Conservation (phyloP, 306 rosid species). For the Coriaria nepalensis region DNA sequence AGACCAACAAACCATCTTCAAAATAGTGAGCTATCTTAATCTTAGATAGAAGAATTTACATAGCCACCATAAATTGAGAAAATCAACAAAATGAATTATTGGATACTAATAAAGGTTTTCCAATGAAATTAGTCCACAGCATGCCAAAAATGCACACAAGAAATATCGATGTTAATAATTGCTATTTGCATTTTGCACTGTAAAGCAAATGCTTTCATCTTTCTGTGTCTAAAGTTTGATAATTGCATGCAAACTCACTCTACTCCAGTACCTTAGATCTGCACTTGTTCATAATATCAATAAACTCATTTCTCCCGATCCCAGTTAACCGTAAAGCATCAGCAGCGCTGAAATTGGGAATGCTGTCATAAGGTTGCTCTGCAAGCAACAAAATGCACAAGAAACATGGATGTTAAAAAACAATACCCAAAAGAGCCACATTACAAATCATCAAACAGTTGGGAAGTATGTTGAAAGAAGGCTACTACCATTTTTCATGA, state of each 20-base stretch:
- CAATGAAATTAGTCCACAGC: too few relatives aligned
- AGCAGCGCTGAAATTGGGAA: constrained; percentile 95
- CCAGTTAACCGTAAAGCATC: constrained; percentile 94
- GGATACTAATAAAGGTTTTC: too few relatives aligned
- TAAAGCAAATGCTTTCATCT: too few relatives aligned
- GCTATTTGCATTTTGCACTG: too few relatives aligned
- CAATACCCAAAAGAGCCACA: not conserved
- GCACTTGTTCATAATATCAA: constrained; percentile 95
- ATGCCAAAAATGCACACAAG: too few relatives aligned
- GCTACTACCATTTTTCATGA: constrained; percentile 77
- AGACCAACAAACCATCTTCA: not conserved
- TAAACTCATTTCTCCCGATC: constrained; percentile 88
- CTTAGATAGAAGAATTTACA: not conserved
- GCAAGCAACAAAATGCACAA: constrained; percentile 30
- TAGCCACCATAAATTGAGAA: too few relatives aligned
- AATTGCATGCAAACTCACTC: not conserved
- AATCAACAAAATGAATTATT: too few relatives aligned
- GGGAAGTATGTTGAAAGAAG: constrained; percentile 15
- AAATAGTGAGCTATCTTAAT: constrained; percentile 2
- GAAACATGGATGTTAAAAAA: constrained; percentile 6
- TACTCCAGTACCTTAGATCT: constrained; percentile 68
- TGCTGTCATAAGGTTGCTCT: constrained; percentile 98
- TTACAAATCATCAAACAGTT: too few relatives aligned
- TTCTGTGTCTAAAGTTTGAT: too few relatives aligned
- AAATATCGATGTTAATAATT: too few relatives aligned